Percentiles rank a stretch among this genome's conserved stretches.
These are phyloP conservation scores for Alnus rubra DNA, from an alignment of 306 rosid species.

Conservation along the genomic window DNA sequence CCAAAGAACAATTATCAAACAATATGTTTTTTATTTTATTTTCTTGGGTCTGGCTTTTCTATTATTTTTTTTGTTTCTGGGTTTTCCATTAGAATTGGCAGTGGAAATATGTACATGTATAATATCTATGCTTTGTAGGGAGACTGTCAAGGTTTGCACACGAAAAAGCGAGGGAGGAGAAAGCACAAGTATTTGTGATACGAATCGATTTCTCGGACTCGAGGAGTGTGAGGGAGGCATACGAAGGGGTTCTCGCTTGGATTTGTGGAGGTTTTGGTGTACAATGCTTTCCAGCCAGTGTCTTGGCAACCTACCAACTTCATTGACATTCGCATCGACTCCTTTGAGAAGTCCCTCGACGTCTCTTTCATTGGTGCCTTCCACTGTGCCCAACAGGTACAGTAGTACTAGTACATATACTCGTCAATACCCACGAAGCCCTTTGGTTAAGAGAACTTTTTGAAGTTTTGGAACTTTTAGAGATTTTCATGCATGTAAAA, in stretches of 20 bases:
- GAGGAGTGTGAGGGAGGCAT: conserved; percentile 80
- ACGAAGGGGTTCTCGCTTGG: conserved; percentile 80
- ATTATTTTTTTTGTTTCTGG: neutral
- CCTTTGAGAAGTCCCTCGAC: conserved; percentile 73
- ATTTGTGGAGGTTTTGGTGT: conserved; percentile 76
- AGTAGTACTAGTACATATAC: neutral
- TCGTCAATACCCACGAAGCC: neutral
- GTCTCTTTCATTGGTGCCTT: conserved; percentile 88
- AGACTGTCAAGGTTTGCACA: conserved; percentile 82
- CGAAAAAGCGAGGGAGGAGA: conserved; percentile 91
- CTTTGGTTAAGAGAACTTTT: too few relatives aligned
- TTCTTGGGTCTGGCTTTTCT: neutral
- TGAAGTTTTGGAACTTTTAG: too few relatives aligned
- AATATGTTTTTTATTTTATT: neutral
- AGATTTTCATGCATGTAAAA: too few relatives aligned
- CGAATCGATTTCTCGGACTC: conserved; percentile 87
- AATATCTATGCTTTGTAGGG: conserved; percentile 29
- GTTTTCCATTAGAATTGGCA: neutral
- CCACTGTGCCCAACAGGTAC: conserved; percentile 92
- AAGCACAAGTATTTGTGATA: conserved; percentile 84
- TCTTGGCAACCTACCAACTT: conserved; percentile 52
- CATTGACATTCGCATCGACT: conserved; percentile 51
- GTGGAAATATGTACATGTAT: too few relatives aligned
- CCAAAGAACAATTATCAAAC: neutral
- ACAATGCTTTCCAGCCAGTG: conserved; percentile 65